Evolutionary conservation across 2,329 filamentous ascomycete genomes (phyloP).

Genomic region (Aureobasidium sp.): DNA sequence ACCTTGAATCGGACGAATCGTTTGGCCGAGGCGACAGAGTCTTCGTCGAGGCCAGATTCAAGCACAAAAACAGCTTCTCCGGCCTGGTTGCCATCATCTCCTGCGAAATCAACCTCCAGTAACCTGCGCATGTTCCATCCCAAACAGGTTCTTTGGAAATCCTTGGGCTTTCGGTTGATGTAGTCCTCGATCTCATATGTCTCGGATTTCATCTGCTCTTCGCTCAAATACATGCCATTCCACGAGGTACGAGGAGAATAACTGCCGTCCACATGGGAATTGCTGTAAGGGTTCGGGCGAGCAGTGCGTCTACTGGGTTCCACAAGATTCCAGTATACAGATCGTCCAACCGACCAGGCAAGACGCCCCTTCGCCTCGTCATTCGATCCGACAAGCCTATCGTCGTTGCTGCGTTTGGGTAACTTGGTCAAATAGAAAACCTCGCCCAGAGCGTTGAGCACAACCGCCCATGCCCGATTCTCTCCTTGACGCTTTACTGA

Average conservation of each 20-base stretch:
- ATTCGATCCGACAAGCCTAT: slow-evolving; percentile 20
- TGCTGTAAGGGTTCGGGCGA: slow-evolving; percentile 63
- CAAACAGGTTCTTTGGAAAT: slow-evolving; percentile 69
- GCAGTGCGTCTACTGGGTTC: slow-evolving; percentile 68
- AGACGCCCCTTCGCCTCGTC: slow-evolving; percentile 51
- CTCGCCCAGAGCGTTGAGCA: slow-evolving; percentile 88
- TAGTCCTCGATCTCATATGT: slow-evolving; percentile 75
- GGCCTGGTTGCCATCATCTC: slow-evolving; percentile 64
- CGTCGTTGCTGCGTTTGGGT: slow-evolving; percentile 45
- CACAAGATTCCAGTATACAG: slow-evolving; percentile 70
- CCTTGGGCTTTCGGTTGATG: slow-evolving; percentile 60
- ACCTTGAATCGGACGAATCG: slow-evolving; percentile 51
- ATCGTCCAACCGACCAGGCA: slow-evolving; percentile 74
- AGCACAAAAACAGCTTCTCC: slow-evolving; percentile 73
- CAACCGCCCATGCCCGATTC: slow-evolving; percentile 78
- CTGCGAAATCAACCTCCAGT: slow-evolving; percentile 82
- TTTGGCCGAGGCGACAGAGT: slow-evolving; percentile 43
- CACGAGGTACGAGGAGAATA: slow-evolving; percentile 77
- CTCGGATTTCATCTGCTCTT: slow-evolving; percentile 64
- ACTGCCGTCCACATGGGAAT: slow-evolving; percentile 56
- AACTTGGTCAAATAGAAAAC: slow-evolving; percentile 73
- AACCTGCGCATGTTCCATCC: slow-evolving; percentile 89
- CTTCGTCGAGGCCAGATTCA: slow-evolving; percentile 59
- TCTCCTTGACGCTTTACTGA: slow-evolving; percentile 60
- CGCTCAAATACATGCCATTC: slow-evolving; percentile 61